phyloP scores from a whole-genome alignment of 1,139 yeast genomes.

The Pichia sp. region DNA sequence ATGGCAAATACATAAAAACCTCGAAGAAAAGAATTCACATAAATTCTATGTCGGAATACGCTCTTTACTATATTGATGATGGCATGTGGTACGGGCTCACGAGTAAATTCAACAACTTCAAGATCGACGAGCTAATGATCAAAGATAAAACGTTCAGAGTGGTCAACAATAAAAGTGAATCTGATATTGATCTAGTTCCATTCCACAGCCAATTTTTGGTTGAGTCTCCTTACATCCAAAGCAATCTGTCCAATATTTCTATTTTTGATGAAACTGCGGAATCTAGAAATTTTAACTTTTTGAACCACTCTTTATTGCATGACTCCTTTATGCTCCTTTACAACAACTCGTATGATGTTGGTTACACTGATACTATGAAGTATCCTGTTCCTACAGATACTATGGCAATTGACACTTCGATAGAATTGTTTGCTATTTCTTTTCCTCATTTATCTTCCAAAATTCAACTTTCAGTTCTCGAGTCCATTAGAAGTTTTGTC shows the following conservation, averaged over 20 bases:
- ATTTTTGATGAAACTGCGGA: conserved; percentile 37
- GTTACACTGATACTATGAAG: conserved; percentile 29
- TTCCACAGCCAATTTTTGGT: conserved; percentile 22
- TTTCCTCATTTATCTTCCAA: conserved; percentile 75
- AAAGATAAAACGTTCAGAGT: conserved; percentile 21
- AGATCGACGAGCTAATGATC: conserved; percentile 36
- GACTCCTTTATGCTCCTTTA: conserved; percentile 36
- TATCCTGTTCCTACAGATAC: conserved; percentile 37
- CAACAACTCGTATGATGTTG: conserved; percentile 24
- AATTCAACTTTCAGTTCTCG: conserved; percentile 81
- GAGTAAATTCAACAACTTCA: conserved; percentile 37
- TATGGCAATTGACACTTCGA: conserved; percentile 68
- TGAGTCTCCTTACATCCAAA: conserved; percentile 29
- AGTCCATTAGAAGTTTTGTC: conserved; percentile 63
- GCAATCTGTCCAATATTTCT: conserved; percentile 32
- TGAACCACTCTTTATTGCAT: conserved; percentile 37
- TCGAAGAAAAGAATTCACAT: conserved; percentile 15
- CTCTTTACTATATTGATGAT: conserved; percentile 34
- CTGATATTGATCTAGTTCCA: conserved; percentile 22
- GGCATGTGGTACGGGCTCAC: conserved; percentile 43
- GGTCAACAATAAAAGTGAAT: conserved; percentile 6
- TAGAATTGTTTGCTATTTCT: conserved; percentile 67
- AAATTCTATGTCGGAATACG: conserved; percentile 19
- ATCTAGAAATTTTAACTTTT: conserved; percentile 33
- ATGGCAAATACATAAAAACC: conserved; percentile 12